phyloP scores from a whole-genome alignment of 2,329 filamentous ascomycete species.

The Apiospora malaysiana region DNA sequence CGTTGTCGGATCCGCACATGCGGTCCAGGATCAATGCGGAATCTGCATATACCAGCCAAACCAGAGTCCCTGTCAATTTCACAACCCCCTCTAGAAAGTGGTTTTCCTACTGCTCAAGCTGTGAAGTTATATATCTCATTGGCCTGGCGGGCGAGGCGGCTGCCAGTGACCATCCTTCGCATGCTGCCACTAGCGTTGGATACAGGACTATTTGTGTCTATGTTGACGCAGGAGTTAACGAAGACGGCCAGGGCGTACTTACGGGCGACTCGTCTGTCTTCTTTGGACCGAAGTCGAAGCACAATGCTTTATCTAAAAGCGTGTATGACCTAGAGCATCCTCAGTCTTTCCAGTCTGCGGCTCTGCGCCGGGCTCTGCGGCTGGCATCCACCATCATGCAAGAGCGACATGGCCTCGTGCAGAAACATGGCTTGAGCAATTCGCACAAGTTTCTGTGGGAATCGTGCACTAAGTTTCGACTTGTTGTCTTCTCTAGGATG shows the following conservation, averaged over 20 bases:
- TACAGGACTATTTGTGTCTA: background rate
- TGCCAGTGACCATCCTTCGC: background rate
- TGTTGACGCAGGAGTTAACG: background rate
- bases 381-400: background rate
- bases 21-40: background rate
- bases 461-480: background rate
- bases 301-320: background rate
- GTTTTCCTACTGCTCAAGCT: conserved; percentile 11
- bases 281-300: background rate
- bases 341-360: background rate
- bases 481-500: background rate
- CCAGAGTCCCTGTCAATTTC: background rate
- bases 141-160: background rate
- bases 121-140: background rate
- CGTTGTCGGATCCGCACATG: background rate
- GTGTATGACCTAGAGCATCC: background rate
- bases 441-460: conserved; percentile 4
- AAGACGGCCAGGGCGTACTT: background rate
- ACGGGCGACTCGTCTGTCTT: background rate
- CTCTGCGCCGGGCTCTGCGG: background rate
- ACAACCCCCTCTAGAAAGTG: background rate
- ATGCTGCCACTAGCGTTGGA: background rate
- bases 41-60: too few relatives aligned
- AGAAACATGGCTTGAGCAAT: background rate
- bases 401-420: background rate